Percentiles rank a stretch among this genome's conserved stretches.
Conservation (phyloP, 176 grass and related monocot genomes). For the Musa beccarii region DNA sequence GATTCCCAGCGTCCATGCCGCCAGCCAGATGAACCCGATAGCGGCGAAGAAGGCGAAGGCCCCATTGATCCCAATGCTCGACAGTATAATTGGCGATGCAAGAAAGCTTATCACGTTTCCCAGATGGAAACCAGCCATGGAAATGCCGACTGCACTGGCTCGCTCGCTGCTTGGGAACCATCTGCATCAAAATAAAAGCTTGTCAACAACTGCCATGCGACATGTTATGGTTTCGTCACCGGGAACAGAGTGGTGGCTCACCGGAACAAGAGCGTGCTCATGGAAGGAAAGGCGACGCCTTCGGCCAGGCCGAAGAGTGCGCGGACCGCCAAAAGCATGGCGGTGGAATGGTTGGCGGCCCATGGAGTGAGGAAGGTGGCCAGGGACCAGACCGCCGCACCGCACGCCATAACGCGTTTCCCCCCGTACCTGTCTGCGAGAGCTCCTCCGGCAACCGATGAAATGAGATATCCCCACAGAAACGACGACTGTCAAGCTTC, state of each 20-base stretch:
- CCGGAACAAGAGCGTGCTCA: constrained; percentile 92
- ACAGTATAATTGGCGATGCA: constrained; percentile 65
- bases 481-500: constrained; percentile 68
- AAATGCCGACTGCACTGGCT: constrained; percentile 72
- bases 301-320: constrained; percentile 80
- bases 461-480: constrained; percentile 85
- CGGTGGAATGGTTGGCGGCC: constrained; percentile 61
- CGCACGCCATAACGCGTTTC: constrained; percentile 82
- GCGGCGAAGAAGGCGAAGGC: constrained; percentile 74
- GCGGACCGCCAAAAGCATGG: constrained; percentile 57
- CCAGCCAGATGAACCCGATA: constrained; percentile 67
- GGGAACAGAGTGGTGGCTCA: constrained; percentile 17
- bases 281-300: constrained; percentile 92
- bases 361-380: constrained; percentile 94
- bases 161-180: constrained; percentile 93
- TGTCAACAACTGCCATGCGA: background rate
- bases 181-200: constrained; percentile 34
- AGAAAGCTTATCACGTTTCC: constrained; percentile 97
- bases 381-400: constrained; percentile 75
- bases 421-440: constrained; percentile 84
- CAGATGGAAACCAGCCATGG: constrained; percentile 95
- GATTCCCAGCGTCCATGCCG: constrained; percentile 51
- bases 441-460: constrained; percentile 86
- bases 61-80: constrained; percentile 51
- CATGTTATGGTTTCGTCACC: no score